phyloP scores from a whole-genome alignment of 2,329 filamentous ascomycete species.

The Fusarium oligoseptatum region DNA sequence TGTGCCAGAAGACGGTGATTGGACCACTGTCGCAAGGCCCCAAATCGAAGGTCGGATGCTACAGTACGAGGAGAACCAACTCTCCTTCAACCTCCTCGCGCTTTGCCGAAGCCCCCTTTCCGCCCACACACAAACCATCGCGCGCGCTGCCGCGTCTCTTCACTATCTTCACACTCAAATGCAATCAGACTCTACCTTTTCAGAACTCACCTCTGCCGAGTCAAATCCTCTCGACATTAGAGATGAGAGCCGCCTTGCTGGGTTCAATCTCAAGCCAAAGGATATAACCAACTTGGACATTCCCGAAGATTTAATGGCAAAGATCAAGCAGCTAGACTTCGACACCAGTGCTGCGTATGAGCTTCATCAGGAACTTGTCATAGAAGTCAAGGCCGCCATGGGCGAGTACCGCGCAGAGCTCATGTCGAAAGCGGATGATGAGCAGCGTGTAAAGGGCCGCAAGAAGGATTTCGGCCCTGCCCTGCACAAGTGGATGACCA shows the following conservation, averaged over 20 bases:
- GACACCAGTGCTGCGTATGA: slow-evolving; percentile 47
- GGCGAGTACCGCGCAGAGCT: slow-evolving; percentile 64
- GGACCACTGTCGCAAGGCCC: slow-evolving; percentile 74
- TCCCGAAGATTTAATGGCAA: slow-evolving; percentile 27
- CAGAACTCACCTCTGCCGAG: slow-evolving; percentile 40
- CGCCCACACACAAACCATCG: slow-evolving; percentile 62
- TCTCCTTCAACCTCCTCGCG: slow-evolving; percentile 84
- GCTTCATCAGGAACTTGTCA: slow-evolving; percentile 55
- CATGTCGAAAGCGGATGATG: slow-evolving; percentile 60
- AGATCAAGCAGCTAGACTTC: slow-evolving; percentile 20
- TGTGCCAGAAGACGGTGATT: slow-evolving; percentile 59
- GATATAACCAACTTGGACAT: slow-evolving; percentile 43
- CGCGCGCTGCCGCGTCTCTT: slow-evolving; percentile 57
- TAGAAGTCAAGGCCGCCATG: slow-evolving; percentile 58
- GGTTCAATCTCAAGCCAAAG: slow-evolving; percentile 47
- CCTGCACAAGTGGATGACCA: slow-evolving; percentile 77
- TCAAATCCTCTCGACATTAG: slow-evolving; percentile 39
- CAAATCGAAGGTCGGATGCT: slow-evolving; percentile 77
- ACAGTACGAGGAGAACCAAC: slow-evolving; percentile 72
- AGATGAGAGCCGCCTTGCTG: slow-evolving; percentile 44
- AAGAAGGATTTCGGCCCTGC: slow-evolving; percentile 78
- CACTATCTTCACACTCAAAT: slow-evolving; percentile 53
- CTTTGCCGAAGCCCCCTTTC: slow-evolving; percentile 76
- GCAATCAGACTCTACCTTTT: slow-evolving; percentile 36
- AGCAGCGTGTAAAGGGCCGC: slow-evolving; percentile 65